Percentiles rank a stretch among this genome's conserved stretches.
Conservation (phyloP, 306 rosid species). For the Rosa lucieae region DNA sequence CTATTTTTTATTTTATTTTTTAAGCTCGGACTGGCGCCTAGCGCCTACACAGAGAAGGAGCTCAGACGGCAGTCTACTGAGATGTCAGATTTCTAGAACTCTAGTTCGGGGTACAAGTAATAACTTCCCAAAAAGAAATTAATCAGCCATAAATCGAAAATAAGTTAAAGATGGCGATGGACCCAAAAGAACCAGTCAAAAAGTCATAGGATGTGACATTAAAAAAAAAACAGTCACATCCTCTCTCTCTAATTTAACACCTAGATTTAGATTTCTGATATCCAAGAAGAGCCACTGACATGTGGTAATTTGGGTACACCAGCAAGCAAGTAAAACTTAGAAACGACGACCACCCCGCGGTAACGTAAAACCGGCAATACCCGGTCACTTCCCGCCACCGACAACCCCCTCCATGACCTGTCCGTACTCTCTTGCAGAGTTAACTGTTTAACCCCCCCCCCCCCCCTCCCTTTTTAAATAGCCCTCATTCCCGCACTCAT, state of each 20-base stretch:
- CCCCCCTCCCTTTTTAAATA: constrained; percentile 16
- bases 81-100: too few relatives aligned
- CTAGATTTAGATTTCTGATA: background rate
- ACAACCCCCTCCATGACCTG: constrained; percentile 17
- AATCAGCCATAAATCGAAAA: background rate
- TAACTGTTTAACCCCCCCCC: too few relatives aligned
- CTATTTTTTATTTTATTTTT: too few relatives aligned
- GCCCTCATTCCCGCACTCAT: constrained; percentile 7
- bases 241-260: background rate
- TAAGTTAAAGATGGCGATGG: background rate
- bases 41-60: too few relatives aligned
- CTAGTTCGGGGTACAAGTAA: too few relatives aligned
- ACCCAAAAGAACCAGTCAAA: background rate
- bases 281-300: too few relatives aligned
- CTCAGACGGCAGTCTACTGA: too few relatives aligned
- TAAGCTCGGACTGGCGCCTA: too few relatives aligned
- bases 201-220: background rate
- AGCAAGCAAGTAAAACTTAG: background rate
- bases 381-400: constrained; percentile 44
- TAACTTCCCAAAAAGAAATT: too few relatives aligned
- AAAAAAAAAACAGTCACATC: background rate
- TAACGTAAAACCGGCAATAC: constrained; percentile 28
- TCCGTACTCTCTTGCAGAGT: constrained; percentile 1
- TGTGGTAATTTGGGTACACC: constrained; percentile 13
- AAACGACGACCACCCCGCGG: constrained; percentile 11